Evolutionary conservation across 2,329 filamentous ascomycete species (phyloP).

Genomic region (Aspergillus fumigatus): DNA sequence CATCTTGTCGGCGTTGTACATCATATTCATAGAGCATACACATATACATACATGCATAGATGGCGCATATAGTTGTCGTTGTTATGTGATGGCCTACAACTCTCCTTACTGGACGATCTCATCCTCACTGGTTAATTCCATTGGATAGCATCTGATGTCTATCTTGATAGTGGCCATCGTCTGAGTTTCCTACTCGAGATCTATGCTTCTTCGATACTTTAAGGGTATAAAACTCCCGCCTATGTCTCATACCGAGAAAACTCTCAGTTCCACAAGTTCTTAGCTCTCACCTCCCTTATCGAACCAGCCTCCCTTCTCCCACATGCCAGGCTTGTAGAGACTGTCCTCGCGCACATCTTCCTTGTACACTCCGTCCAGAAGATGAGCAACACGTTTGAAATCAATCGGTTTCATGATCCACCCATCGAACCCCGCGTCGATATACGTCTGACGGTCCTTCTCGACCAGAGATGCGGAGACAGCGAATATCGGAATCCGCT

Average conservation of each 20-base stretch:
- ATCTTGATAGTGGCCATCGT: not conserved
- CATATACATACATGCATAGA: not conserved
- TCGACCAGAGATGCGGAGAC: constrained; percentile 81
- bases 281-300: constrained; percentile 22
- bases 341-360: constrained; percentile 54
- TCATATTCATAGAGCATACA: not conserved
- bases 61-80: not conserved
- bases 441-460: constrained; percentile 61
- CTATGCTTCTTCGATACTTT: not conserved
- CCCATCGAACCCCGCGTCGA: constrained; percentile 76
- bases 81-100: not conserved
- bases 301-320: constrained; percentile 90
- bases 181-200: not conserved
- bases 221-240: not conserved
- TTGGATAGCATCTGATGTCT: not conserved
- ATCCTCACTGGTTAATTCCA: not conserved
- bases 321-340: constrained; percentile 66
- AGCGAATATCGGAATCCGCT: constrained; percentile 72
- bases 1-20: constrained; percentile 1
- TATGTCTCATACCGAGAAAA: not conserved
- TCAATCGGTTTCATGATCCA: constrained; percentile 89
- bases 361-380: constrained; percentile 66
- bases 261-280: constrained; percentile 5
- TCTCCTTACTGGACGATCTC: not conserved
- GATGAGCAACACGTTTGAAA: constrained; percentile 65